Percentiles rank a stretch among this genome's conserved stretches.
phyloP scores from a whole-genome alignment of 1,284 basidiomycete species.

The Cryptococcus amylolentus region DNA sequence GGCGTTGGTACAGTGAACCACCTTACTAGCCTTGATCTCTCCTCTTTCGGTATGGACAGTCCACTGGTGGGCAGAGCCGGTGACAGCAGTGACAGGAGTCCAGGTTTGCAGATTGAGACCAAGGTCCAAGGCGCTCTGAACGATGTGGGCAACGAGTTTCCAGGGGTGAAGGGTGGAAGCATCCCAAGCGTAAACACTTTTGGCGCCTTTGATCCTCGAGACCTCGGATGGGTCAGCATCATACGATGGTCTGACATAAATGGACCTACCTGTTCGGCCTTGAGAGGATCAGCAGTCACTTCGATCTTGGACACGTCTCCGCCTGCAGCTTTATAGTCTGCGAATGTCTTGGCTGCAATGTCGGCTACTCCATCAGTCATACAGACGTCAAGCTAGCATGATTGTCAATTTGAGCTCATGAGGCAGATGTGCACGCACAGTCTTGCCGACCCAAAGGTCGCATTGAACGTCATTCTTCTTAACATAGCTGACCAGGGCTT shows the following conservation, averaged over 20 bases:
- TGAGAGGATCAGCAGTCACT: conserved; percentile 7
- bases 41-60: conserved; percentile 20
- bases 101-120: conserved; percentile 22
- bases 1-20: conserved; percentile 25
- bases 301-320: conserved; percentile 19
- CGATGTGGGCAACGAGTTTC: conserved; percentile 21
- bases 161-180: conserved; percentile 25
- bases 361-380: conserved; percentile 17
- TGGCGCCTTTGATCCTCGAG: conserved; percentile 18
- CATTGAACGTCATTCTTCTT: conserved; percentile 25
- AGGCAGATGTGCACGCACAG: conserved; percentile 5
- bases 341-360: conserved; percentile 10
- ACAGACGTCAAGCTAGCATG: conserved; percentile 14
- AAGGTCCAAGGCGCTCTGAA: conserved; percentile 13
- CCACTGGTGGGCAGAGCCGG: conserved; percentile 11
- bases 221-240: conserved; percentile 5
- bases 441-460: conserved; percentile 25
- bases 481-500: conserved; percentile 18
- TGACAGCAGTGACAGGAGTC: conserved; percentile 18
- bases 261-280: conserved; percentile 16
- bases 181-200: conserved; percentile 18
- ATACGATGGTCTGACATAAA: not conserved
- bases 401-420: not conserved
- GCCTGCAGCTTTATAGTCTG: conserved; percentile 17
- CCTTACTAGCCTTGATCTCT: conserved; percentile 9